Evolutionary conservation across 2,329 filamentous ascomycete species (phyloP), one percentile per base, ranked within the genome.

Genomic region (Xylaria sp.): DNA sequence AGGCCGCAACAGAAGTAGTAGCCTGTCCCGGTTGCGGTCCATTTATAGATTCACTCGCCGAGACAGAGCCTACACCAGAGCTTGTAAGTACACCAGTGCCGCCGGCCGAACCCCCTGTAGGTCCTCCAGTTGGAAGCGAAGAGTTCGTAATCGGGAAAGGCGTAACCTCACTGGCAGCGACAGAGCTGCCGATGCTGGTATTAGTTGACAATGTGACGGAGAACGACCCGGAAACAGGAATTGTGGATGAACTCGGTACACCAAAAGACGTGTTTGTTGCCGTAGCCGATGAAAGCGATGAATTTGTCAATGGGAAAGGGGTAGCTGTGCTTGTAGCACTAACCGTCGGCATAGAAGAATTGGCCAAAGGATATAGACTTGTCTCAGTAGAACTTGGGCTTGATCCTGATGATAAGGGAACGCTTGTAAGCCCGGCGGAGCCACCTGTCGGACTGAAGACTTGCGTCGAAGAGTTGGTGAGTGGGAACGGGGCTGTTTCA

Each of bases 401-500:
- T 39, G 37, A 3, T 1, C 28, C 56, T 18, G 60, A 34, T 23
- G 58, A 56, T 34, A 34, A 8, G 4, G 23, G n/a, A 23, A 41
- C 39, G 10, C 37, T 52, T 10, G 59, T 51, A 20, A 20, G 15
- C 44, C 34, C 48, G 28, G 46, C 25, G n/a, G 61, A 56, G 25
- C 52, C 23, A 15, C 39, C 65, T 46, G 73, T 72, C 52, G 63
- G 69, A 13, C 59, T 68, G 25, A 50, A 39, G 2, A 48, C 13
- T 34, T 67, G 25, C n/a, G 58, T 20, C 23, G 72, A 75, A 34
- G 72, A 73, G 52, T 75, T 76, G 6, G 71, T 54, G 28, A 72
- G n/a, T 2, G 70, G 73, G 25, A 72, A 75, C 10, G 70, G 74
- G 20, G 60, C 66, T 23, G 68, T 63, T 32, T 55, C 46, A 41